phyloP scores from a whole-genome alignment of 2,329 filamentous ascomycete genomes.

The Alternaria gansuensis region DNA sequence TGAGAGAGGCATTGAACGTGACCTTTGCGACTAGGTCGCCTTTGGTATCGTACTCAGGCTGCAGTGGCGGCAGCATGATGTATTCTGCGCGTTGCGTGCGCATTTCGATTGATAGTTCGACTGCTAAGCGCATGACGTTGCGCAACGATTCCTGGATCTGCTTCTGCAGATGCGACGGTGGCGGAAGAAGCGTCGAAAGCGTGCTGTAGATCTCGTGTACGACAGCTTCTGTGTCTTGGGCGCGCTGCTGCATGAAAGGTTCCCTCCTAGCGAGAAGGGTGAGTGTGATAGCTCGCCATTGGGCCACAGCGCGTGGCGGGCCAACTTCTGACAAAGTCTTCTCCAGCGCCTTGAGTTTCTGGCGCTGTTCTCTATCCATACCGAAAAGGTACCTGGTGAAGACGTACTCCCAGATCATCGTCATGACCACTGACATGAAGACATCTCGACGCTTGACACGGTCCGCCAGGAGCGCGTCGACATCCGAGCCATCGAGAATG shows the following conservation, averaged over 20 bases:
- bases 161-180: constrained; percentile 79
- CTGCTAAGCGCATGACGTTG: constrained; percentile 86
- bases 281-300: constrained; percentile 95
- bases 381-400: constrained; percentile 98
- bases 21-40: constrained; percentile 90
- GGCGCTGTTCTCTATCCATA: constrained; percentile 96
- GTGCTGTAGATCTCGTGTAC: constrained; percentile 89
- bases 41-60: constrained; percentile 92
- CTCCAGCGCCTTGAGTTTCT: constrained; percentile 96
- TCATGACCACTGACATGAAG: constrained; percentile 99
- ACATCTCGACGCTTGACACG: constrained; percentile 89
- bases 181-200: constrained; percentile 83
- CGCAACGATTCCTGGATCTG: constrained; percentile 86
- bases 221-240: constrained; percentile 94
- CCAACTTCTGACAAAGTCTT: constrained; percentile 88
- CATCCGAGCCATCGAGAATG: constrained; percentile 91
- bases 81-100: constrained; percentile 95
- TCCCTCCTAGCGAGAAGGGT: constrained; percentile 84
- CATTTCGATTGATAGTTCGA: constrained; percentile 94
- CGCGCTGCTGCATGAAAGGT: constrained; percentile 81
- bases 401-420: constrained; percentile 98
- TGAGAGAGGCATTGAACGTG: constrained; percentile 88
- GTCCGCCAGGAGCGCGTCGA: constrained; percentile 86
- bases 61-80: constrained; percentile 95
- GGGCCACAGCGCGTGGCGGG: constrained; percentile 85